phyloP scores from a whole-genome alignment of 1,284 basidiomycete genomes.

The Xerocomus nothofagi region DNA sequence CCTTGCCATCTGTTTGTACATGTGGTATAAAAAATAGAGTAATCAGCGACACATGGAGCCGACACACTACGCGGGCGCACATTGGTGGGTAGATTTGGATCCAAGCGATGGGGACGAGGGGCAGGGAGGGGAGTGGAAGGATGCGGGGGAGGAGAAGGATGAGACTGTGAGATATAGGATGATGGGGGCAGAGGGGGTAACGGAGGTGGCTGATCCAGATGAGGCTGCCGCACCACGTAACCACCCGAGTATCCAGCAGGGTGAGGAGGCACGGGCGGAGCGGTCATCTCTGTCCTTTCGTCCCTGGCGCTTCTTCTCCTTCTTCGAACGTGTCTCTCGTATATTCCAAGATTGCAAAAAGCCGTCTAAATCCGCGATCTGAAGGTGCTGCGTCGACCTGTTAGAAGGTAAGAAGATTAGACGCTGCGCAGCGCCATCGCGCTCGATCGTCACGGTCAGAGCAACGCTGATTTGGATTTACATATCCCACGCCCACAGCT shows the following conservation, averaged over 20 bases:
- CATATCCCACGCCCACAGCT: slow-evolving; percentile 3
- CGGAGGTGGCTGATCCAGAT: slow-evolving; percentile 34
- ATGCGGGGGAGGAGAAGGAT: slow-evolving; percentile 18
- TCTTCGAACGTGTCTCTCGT: slow-evolving; percentile 5
- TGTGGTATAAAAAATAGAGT: slow-evolving; percentile 21
- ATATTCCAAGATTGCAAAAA: neutral
- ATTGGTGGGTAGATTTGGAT: slow-evolving; percentile 62
- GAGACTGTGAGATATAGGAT: slow-evolving; percentile 29
- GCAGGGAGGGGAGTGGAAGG: slow-evolving; percentile 56
- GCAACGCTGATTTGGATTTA: neutral
- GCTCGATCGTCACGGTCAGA: no score
- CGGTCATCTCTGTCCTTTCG: slow-evolving; percentile 7
- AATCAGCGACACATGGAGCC: slow-evolving; percentile 13
- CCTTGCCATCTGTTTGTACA: slow-evolving; percentile 58
- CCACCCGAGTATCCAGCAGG: slow-evolving; percentile 12
- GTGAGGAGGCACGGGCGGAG: slow-evolving; percentile 29
- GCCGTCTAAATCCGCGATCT: neutral
- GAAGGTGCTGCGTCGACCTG: no score
- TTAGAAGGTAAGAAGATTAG: neutral
- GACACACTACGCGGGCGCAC: slow-evolving; percentile 40
- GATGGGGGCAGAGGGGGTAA: slow-evolving; percentile 45
- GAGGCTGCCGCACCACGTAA: slow-evolving; percentile 5
- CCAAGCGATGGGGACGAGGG: slow-evolving; percentile 64
- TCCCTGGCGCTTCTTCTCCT: neutral
- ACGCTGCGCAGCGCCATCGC: no score